A percentile compares a stretch with the other conserved stretches of the same genome.
Conservation (phyloP, 441 rosid genomes). For the Adansonia grandidieri region DNA sequence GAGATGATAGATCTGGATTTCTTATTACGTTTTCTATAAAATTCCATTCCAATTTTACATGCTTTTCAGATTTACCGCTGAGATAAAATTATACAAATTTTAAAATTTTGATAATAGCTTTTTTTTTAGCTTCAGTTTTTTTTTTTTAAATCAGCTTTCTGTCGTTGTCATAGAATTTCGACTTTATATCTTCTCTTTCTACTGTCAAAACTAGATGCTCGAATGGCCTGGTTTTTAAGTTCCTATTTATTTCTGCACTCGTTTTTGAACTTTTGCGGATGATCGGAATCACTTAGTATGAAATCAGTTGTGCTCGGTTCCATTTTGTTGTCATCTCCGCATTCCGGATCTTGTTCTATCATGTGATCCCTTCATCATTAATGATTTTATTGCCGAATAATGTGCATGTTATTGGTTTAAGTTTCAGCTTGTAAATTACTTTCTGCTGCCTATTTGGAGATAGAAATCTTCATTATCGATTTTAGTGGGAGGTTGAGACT, state of each 20-base stretch:
- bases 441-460: background rate
- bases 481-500: background rate
- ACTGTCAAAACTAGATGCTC: background rate
- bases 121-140: background rate
- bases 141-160: background rate
- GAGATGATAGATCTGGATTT: conserved; percentile 23
- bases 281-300: background rate
- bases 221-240: background rate
- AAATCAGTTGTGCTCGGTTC: background rate
- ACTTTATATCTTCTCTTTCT: background rate
- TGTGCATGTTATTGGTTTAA: background rate
- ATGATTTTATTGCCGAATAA: conserved; percentile 7
- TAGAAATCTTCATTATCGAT: background rate
- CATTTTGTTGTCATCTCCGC: background rate
- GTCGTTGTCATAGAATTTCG: conserved; percentile 23
- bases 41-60: conserved; percentile 28
- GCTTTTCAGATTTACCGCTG: background rate
- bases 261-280: background rate
- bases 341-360: background rate
- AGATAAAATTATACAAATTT: background rate
- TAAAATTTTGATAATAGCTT: background rate
- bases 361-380: background rate
- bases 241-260: background rate
- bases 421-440: background rate
- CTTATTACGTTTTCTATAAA: conserved; percentile 30